Evolutionary conservation across 164 flowering plant species (phyloP).

Genomic region (Vitis rotundifolia): DNA sequence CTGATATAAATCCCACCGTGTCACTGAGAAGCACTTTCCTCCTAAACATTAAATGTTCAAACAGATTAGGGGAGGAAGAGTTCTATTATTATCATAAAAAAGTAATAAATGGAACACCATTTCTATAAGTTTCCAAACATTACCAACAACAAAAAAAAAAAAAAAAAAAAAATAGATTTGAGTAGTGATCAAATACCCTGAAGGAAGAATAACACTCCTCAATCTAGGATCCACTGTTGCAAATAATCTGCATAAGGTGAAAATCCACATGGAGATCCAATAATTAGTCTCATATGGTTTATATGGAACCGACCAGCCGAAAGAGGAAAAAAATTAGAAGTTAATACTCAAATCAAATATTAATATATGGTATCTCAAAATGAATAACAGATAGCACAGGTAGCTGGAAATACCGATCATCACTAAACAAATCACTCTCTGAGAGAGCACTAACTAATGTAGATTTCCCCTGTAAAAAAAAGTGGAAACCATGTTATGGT

Average conservation of each 20-base stretch:
- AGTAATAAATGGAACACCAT: not conserved
- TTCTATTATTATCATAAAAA: not conserved
- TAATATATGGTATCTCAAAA: not conserved
- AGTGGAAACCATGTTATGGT: not conserved
- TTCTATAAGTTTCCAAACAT: not conserved
- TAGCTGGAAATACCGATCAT: constrained; percentile 59
- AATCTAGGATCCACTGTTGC: constrained; percentile 93
- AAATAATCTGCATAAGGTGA: constrained; percentile 66
- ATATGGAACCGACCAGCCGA: not conserved
- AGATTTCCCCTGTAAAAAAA: constrained; percentile 76
- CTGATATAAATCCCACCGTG: constrained; percentile 97
- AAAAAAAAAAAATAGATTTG: not conserved
- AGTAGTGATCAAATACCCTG: constrained; percentile 56
- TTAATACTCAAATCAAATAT: not conserved
- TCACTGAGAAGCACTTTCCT: constrained; percentile 90
- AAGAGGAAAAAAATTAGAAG: constrained; percentile 1
- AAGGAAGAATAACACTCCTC: constrained; percentile 83
- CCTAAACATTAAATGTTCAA: constrained; percentile 41
- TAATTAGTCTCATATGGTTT: not conserved
- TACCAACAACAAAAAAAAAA: not conserved
- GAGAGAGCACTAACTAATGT: constrained; percentile 83
- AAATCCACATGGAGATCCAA: not conserved
- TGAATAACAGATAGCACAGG: not conserved
- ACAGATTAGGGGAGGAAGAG: constrained; percentile 2
- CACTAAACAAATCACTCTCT: constrained; percentile 69